These are phyloP conservation scores for Rhizopogon vulgaris DNA, from an alignment of 768 basidiomycete genomes.

Conservation along the genomic window DNA sequence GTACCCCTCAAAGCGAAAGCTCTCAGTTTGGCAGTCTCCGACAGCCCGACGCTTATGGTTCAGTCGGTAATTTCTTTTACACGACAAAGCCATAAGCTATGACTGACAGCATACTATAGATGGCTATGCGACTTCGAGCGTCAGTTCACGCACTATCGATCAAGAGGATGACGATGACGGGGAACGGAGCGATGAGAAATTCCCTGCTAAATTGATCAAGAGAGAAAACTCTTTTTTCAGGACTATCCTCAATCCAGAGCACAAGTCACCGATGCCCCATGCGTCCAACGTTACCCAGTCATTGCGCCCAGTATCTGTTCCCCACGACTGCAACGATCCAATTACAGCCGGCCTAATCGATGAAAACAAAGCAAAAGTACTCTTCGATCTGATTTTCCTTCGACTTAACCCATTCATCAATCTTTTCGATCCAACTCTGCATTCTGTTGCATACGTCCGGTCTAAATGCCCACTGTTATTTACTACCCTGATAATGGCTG, in stretches of 20 bases:
- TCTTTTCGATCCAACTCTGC: constrained; percentile 82
- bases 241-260: constrained; percentile 73
- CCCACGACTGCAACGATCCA: constrained; percentile 52
- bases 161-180: constrained; percentile 61
- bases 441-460: constrained; percentile 76
- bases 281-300: constrained; percentile 30
- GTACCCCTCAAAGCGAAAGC: constrained; percentile 15
- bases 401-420: constrained; percentile 88
- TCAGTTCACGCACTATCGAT: constrained; percentile 21
- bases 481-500: constrained; percentile 77
- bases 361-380: constrained; percentile 60
- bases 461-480: constrained; percentile 77
- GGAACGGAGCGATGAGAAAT: constrained; percentile 61
- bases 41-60: constrained; percentile 22
- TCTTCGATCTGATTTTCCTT: constrained; percentile 76
- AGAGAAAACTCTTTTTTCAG: constrained; percentile 79
- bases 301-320: constrained; percentile 28
- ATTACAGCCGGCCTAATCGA: constrained; percentile 64
- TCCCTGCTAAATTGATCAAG: constrained; percentile 70
- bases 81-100: background rate
- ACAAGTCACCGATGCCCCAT: constrained; percentile 33
- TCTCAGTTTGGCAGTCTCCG: constrained; percentile 24
- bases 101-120: constrained; percentile 1
- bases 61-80: constrained; percentile 15
- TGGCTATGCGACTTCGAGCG: constrained; percentile 13